These are phyloP conservation scores for Helianthus annuus DNA, from an alignment of 129 eudicot genomes.

Conservation along the genomic window HanXRQr2.0-SUNRISE NC_035449.2:22528737-22529236, in stretches of 20 bases:
- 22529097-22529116: constrained; percentile 25
- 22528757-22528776: constrained; percentile 91
- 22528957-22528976: no score
- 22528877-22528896: constrained; percentile 51
- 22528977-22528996: constrained; percentile 2
- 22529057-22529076: constrained; percentile 23
- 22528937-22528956: constrained; percentile 49
- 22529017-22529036: constrained; percentile 25
- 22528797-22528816: constrained; percentile 76
- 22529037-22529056: constrained; percentile 17
- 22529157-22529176: no score
- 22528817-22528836: constrained; percentile 63
- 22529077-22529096: constrained; percentile 19
- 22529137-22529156: no score
- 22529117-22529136: constrained; percentile 23
- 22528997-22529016: constrained; percentile 29
- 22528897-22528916: constrained; percentile 28
- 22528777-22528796: constrained; percentile 90
- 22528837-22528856: constrained; percentile 48
- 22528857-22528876: constrained; percentile 40
- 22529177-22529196: no score
- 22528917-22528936: constrained; percentile 28
- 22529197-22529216: no score
- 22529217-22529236: no score
- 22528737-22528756: constrained; percentile 43